phyloP scores from a whole-genome alignment of 768 basidiomycete species.

The Mycena metata region DNA sequence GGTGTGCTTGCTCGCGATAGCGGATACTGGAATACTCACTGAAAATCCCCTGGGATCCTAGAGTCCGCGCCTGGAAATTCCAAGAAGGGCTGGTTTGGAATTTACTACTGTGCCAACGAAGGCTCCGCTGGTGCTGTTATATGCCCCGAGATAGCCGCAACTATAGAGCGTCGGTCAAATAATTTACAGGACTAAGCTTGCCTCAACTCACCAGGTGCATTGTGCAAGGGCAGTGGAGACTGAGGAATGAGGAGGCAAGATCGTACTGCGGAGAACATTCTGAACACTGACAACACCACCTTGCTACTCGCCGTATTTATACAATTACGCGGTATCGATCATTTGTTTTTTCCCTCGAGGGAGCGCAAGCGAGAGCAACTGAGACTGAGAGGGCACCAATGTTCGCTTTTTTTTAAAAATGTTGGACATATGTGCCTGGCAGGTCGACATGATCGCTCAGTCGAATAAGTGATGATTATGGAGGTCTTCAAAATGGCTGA shows the following conservation, averaged over 20 bases:
- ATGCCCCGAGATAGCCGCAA: slow-evolving; percentile 24
- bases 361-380: slow-evolving; percentile 18
- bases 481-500: too few species aligned
- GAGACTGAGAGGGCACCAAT: slow-evolving; percentile 6
- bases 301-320: slow-evolving; percentile 11
- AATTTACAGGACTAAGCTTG: slow-evolving; percentile 10
- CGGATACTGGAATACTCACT: slow-evolving; percentile 26
- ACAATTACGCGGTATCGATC: slow-evolving; percentile 1
- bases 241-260: slow-evolving; percentile 12
- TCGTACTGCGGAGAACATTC: slow-evolving; percentile 11
- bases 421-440: too few species aligned
- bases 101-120: slow-evolving; percentile 25
- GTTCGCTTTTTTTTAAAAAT: neutral
- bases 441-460: too few species aligned
- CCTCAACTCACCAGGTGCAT: slow-evolving; percentile 25
- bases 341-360: slow-evolving; percentile 8
- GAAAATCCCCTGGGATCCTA: slow-evolving; percentile 26
- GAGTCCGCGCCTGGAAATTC: slow-evolving; percentile 23
- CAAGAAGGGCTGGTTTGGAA: slow-evolving; percentile 12
- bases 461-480: too few species aligned
- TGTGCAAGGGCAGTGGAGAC: slow-evolving; percentile 23
- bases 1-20: slow-evolving; percentile 1
- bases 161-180: slow-evolving; percentile 9
- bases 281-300: slow-evolving; percentile 2
- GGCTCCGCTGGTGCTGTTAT: slow-evolving; percentile 9